Conservation (phyloP, 306 rosid genomes). For the Cyamopsis tetragonoloba region DNA sequence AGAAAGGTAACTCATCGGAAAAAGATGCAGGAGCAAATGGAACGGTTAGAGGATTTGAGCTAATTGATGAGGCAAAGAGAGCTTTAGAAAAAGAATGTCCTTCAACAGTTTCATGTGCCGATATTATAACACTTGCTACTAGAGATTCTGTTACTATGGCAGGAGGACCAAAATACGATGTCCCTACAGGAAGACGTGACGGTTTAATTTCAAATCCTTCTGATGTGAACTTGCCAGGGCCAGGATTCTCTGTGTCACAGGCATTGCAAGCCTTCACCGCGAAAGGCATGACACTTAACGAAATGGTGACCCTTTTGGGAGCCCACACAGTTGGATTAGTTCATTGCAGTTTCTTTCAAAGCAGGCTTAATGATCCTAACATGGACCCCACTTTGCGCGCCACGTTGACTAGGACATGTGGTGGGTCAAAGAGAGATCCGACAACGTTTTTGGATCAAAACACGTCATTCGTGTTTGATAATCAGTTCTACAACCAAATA, state of each 20-base stretch:
- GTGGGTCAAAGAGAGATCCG: background rate
- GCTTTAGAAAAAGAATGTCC: conserved; percentile 45
- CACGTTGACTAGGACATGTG: conserved; percentile 10
- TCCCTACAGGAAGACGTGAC: conserved; percentile 48
- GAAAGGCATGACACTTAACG: conserved; percentile 34
- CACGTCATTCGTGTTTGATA: conserved; percentile 41
- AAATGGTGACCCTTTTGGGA: conserved; percentile 63
- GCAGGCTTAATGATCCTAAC: conserved; percentile 34
- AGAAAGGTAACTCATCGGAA: conserved; percentile 10
- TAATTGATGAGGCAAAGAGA: conserved; percentile 45
- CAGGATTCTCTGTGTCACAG: conserved; percentile 15
- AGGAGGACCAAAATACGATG: conserved; percentile 44
- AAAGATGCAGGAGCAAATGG: conserved; percentile 38
- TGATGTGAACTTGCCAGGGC: conserved; percentile 37
- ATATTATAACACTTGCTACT: conserved; percentile 54
- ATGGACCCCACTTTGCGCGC: conserved; percentile 41
- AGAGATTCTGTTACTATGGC: conserved; percentile 43
- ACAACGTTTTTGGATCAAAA: conserved; percentile 46
- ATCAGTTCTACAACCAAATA: conserved; percentile 35
- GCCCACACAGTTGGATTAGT: conserved; percentile 57
- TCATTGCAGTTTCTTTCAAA: conserved; percentile 41
- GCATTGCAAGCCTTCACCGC: conserved; percentile 14
- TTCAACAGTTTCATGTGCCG: conserved; percentile 54
- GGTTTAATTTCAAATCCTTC: conserved; percentile 28
- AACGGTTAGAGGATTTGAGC: conserved; percentile 41